phyloP scores from a whole-genome alignment of 176 grass and related monocot genomes.

The Ampelocalamus luodianensis region DNA sequence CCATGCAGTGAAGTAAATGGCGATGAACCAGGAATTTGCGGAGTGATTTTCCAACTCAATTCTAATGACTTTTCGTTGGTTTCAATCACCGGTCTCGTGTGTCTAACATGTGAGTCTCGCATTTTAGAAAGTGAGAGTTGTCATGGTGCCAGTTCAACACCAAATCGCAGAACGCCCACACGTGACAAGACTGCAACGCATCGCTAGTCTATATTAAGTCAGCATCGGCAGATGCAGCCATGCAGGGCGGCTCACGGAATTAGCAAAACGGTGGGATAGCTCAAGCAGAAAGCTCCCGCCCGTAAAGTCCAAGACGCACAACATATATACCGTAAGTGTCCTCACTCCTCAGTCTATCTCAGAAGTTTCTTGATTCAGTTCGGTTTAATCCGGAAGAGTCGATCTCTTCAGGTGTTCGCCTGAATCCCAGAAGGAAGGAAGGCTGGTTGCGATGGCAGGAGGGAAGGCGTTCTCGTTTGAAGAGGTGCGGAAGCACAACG shows the following conservation, averaged over 20 bases:
- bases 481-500: slow-evolving; percentile 71
- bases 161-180: not conserved
- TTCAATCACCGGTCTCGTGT: not conserved
- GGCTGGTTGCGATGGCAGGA: slow-evolving; percentile 44
- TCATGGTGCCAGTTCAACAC: slow-evolving; percentile 16
- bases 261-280: slow-evolving; percentile 20
- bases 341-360: no score
- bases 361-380: not conserved
- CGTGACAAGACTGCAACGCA: not conserved
- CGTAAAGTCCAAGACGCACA: not conserved
- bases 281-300: not conserved
- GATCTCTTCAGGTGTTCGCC: not conserved
- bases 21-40: not conserved
- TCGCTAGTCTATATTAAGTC: slow-evolving; percentile 32
- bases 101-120: not conserved
- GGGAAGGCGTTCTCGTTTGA: slow-evolving; percentile 51
- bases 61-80: not conserved
- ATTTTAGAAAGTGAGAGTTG: not conserved
- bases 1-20: not conserved
- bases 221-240: not conserved
- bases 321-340: not conserved
- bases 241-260: not conserved
- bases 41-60: not conserved
- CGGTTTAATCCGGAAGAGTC: not conserved
- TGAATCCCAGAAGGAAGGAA: not conserved